Evolutionary conservation across 225 moss, liverwort and hornwort species (phyloP), one percentile per base, ranked within the genome.

Genomic region (Neckera pumila): DNA sequence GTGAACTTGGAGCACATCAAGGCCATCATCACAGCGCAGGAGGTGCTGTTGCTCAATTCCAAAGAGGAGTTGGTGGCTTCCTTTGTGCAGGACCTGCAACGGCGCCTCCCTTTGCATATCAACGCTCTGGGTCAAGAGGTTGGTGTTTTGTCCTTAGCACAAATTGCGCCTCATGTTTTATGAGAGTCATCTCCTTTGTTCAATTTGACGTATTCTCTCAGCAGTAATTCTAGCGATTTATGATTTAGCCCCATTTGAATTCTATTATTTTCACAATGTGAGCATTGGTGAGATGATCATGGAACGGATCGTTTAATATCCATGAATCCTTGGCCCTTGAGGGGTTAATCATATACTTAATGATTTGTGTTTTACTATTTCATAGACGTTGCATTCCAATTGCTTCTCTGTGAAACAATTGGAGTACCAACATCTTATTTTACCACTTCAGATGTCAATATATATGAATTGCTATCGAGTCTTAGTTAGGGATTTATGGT

Each of bases 21-120:
- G 89, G 99, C 99, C 59, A 99, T 99, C 80, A 99, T 99, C 65
- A 99, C 99, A 23, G 99, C 99, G n/a, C 96, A 97, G 88, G 99
- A 97, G 91, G 99, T 99, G 89, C 89, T 99, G 81, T 79, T 99
- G 64, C 92, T 99, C 45, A 95, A 99, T 90, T 97, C 95, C 23
- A 96, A 93, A 90, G 95, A 99, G 56, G 91, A 95, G 12, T 88
- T 93, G 36, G 99, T 99, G 72, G 91, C 87, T 42, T 93, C 96
- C 33, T 94, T 99, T 33, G 97, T 99, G 78, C 66, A 83, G 86
- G 99, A 99, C 88, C 92, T 99, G 75, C 94, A 97, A 81, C 95
- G 95, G 61, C 96, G 99, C 51, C 96, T 99, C 80, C 99, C 99
- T 60, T 72, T 95, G 90, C 96, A 95, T 90, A 93, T 95, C 77